Evolutionary conservation across 2,329 filamentous ascomycete genomes (phyloP).

Genomic region (Knoxdaviesia capensis): DNA sequence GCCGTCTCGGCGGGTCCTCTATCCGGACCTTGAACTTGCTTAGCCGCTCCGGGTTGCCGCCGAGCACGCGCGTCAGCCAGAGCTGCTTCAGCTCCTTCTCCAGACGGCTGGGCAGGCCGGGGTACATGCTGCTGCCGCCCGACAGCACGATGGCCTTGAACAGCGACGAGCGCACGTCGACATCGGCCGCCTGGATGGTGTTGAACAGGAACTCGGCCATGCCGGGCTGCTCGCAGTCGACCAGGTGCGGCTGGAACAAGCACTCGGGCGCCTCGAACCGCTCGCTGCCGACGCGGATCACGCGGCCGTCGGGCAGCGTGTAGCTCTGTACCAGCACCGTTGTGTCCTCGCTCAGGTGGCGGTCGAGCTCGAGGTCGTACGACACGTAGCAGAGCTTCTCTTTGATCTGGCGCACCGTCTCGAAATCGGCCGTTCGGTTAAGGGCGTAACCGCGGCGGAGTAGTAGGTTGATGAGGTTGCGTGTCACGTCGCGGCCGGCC

Average conservation of each 20-base stretch:
- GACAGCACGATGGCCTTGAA: slow-evolving; percentile 97
- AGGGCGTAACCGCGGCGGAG: slow-evolving; percentile 87
- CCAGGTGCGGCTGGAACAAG: slow-evolving; percentile 92
- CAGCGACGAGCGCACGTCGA: slow-evolving; percentile 80
- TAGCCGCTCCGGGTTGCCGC: slow-evolving; percentile 79
- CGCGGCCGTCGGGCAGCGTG: slow-evolving; percentile 86
- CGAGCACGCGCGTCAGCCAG: slow-evolving; percentile 82
- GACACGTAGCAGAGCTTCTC: slow-evolving; percentile 99
- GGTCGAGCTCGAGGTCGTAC: slow-evolving; percentile 91
- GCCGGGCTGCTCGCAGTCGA: slow-evolving; percentile 91
- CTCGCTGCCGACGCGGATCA: slow-evolving; percentile 90
- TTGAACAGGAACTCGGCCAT: slow-evolving; percentile 98
- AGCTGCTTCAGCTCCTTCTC: slow-evolving; percentile 99
- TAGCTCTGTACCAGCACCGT: slow-evolving; percentile 95
- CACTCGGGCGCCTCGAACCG: slow-evolving; percentile 96
- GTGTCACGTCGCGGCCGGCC: slow-evolving; percentile 91
- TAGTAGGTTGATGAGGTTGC: slow-evolving; percentile 88
- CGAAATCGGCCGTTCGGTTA: slow-evolving; percentile 96
- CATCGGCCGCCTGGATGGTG: slow-evolving; percentile 88
- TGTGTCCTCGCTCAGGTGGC: slow-evolving; percentile 89
- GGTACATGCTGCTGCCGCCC: slow-evolving; percentile 97
- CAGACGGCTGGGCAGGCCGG: slow-evolving; percentile 76
- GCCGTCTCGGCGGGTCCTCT: slow-evolving; percentile 84
- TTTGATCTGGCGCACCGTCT: slow-evolving; percentile 97
- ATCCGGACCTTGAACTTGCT: slow-evolving; percentile 99